Evolutionary conservation across 192 early-diverging fungal species (phyloP).

Genomic region (Backusella tuberculispora): DNA sequence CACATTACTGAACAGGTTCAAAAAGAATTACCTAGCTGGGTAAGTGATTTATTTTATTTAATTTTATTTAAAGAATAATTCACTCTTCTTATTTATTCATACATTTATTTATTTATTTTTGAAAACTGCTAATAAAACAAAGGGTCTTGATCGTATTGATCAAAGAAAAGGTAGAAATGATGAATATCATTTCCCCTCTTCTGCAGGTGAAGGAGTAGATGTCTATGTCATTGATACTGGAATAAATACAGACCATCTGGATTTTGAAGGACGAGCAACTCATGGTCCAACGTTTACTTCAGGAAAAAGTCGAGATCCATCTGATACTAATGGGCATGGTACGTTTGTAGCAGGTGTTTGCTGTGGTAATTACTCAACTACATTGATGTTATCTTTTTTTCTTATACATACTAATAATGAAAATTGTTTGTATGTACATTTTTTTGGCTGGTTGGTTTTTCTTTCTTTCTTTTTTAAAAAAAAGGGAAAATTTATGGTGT

Average conservation of each 20-base stretch:
- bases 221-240: constrained; percentile 70
- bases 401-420: not conserved
- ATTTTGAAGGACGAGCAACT: constrained; percentile 48
- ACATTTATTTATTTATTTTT: not conserved
- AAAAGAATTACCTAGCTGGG: not conserved
- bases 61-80: not conserved
- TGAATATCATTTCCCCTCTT: constrained; percentile 20
- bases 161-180: constrained; percentile 19
- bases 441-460: no score
- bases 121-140: not conserved
- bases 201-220: constrained; percentile 45
- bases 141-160: constrained; percentile 29
- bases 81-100: no score
- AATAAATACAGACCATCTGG: constrained; percentile 44
- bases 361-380: constrained; percentile 34
- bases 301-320: not conserved
- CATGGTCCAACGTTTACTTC: constrained; percentile 41
- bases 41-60: not conserved
- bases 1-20: not conserved
- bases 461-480: not conserved
- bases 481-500: constrained; percentile 49
- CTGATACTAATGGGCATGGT: constrained; percentile 55
- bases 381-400: not conserved
- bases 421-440: no score
- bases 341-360: constrained; percentile 58